phyloP scores from a whole-genome alignment of 2,329 filamentous ascomycete genomes.

The Escovopsis sp. region DNA sequence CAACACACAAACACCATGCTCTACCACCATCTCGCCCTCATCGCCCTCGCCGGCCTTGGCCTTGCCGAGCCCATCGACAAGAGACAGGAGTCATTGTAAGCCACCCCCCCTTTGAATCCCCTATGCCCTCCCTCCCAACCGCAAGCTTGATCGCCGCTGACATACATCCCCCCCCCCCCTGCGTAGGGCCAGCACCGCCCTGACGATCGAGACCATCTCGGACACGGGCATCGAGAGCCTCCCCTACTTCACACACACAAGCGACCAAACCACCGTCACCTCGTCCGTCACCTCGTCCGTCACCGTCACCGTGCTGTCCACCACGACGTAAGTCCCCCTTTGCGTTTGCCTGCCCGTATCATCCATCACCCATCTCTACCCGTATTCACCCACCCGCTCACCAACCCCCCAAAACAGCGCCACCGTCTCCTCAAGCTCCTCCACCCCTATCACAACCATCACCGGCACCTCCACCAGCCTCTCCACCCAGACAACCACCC shows the following conservation, averaged over 20 bases:
- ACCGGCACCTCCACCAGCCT: background rate
- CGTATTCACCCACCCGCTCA: too few relatives aligned
- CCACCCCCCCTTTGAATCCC: background rate
- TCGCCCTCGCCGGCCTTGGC: constrained; percentile 5
- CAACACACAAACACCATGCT: constrained; percentile 1
- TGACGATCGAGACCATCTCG: background rate
- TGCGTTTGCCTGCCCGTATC: background rate
- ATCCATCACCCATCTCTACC: too few relatives aligned
- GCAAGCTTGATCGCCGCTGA: background rate
- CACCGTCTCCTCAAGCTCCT: background rate
- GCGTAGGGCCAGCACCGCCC: too few relatives aligned
- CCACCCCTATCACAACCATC: background rate
- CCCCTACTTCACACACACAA: constrained; percentile 1
- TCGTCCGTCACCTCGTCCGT: background rate
- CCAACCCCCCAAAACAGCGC: too few relatives aligned
- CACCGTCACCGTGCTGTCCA: background rate
- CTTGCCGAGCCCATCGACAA: constrained; percentile 1
- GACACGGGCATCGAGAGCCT: background rate
- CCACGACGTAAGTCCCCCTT: background rate
- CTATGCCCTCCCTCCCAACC: background rate
- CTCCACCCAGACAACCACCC: background rate
- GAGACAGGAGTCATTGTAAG: constrained; percentile 2
- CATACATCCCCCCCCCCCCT: background rate
- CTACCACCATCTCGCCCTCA: constrained; percentile 3
- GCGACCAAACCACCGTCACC: background rate